phyloP scores from a whole-genome alignment of 2,329 filamentous ascomycete genomes.

The Bertia moriformis region DNA sequence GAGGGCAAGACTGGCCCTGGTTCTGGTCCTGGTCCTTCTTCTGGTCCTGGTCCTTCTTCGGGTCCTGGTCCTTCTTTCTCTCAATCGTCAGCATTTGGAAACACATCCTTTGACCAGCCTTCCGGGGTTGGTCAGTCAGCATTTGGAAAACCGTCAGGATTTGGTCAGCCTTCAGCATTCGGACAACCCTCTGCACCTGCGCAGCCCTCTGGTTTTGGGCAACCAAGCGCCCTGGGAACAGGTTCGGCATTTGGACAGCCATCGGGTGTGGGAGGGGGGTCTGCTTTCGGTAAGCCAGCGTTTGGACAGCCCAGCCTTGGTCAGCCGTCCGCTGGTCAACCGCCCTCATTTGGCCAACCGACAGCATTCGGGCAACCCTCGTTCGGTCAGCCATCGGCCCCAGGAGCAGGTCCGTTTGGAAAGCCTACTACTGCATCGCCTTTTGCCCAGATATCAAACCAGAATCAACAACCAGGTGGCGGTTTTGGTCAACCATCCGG shows the following conservation, averaged over 20 bases:
- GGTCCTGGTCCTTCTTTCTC: neutral
- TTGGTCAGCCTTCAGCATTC: neutral
- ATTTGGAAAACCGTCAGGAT: neutral
- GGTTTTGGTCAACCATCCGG: neutral
- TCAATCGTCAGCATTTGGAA: neutral
- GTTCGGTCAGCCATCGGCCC: neutral
- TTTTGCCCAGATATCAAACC: neutral
- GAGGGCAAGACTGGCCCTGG: conserved; percentile 1
- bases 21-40: neutral
- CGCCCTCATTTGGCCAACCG: neutral
- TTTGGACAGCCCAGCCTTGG: neutral
- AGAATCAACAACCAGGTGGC: neutral
- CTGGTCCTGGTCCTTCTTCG: neutral
- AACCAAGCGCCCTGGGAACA: neutral
- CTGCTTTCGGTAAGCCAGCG: neutral
- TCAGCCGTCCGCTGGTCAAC: too few species aligned
- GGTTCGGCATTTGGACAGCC: neutral
- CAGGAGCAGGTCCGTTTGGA: neutral
- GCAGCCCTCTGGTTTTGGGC: conserved; percentile 1
- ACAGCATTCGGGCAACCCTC: neutral
- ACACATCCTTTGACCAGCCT: too few species aligned
- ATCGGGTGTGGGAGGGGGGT: neutral
- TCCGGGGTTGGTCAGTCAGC: neutral
- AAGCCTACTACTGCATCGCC: neutral
- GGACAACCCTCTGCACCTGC: neutral